phyloP scores from a whole-genome alignment of 2,329 filamentous ascomycete species.

The Coniella vitis region DNA sequence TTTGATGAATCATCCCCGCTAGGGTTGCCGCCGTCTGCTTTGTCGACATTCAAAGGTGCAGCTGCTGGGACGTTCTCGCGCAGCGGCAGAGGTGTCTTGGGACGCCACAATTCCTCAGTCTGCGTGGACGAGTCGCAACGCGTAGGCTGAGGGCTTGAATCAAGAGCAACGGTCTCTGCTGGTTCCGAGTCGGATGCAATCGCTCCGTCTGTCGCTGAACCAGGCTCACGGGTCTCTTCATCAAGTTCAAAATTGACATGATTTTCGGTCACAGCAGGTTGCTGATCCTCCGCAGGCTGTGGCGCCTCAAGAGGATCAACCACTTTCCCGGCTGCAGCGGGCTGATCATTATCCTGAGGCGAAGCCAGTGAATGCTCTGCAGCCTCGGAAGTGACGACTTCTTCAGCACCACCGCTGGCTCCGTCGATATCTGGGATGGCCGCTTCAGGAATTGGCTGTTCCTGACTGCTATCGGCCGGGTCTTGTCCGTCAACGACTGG shows the following conservation, averaged over 20 bases:
- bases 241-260: too few relatives aligned
- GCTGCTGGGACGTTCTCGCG: conserved; percentile 40
- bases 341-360: neutral
- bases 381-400: neutral
- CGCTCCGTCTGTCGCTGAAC: conserved; percentile 15
- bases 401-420: neutral
- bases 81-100: conserved; percentile 3
- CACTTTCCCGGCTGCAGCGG: conserved; percentile 1
- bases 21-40: conserved; percentile 32
- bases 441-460: neutral
- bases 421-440: neutral
- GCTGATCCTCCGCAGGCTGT: neutral
- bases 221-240: conserved; percentile 18
- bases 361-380: neutral
- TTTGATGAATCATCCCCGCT: conserved; percentile 36
- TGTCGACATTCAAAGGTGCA: conserved; percentile 36
- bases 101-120: conserved; percentile 20
- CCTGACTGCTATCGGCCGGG: neutral
- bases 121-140: conserved; percentile 25
- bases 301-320: neutral
- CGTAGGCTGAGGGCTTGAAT: conserved; percentile 14
- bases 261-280: conserved; percentile 2
- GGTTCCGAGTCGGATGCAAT: neutral
- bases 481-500: neutral
- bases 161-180: neutral